phyloP scores from a whole-genome alignment of 1,284 basidiomycete species.

The Ceratobasidium sp. region DNA sequence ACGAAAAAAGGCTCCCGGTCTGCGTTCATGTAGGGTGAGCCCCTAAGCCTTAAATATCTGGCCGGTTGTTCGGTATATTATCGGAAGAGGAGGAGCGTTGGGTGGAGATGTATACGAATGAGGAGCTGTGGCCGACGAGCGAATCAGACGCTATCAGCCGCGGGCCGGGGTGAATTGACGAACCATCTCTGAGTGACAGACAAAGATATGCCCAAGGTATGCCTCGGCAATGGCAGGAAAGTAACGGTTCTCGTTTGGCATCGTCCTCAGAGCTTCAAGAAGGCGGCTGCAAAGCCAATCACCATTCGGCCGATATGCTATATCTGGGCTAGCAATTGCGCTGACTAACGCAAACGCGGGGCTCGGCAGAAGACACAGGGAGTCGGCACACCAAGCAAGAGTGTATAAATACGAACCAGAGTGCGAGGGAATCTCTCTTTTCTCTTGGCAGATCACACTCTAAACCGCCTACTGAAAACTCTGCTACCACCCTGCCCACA shows the following conservation, averaged over 20 bases:
- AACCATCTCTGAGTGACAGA: background rate
- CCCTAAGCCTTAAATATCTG: slow-evolving; percentile 37
- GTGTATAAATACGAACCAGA: slow-evolving; percentile 13
- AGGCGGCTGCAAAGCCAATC: slow-evolving; percentile 1
- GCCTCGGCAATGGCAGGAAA: slow-evolving; percentile 9
- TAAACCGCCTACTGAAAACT: background rate
- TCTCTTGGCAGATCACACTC: slow-evolving; percentile 19
- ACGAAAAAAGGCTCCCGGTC: background rate
- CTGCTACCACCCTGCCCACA: background rate
- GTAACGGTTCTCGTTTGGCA: background rate
- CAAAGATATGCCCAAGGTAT: background rate
- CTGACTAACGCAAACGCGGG: slow-evolving; percentile 32
- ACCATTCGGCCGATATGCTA: slow-evolving; percentile 23
- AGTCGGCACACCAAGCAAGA: slow-evolving; percentile 2
- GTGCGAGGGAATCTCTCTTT: background rate
- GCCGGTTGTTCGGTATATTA: slow-evolving; percentile 25
- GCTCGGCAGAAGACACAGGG: slow-evolving; percentile 40
- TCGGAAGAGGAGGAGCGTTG: slow-evolving; percentile 16
- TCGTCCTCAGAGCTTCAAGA: background rate
- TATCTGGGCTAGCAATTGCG: slow-evolving; percentile 7
- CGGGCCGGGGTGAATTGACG: slow-evolving; percentile 26
- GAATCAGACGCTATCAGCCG: slow-evolving; percentile 11
- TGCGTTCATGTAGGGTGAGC: background rate
- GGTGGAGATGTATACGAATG: slow-evolving; percentile 44
- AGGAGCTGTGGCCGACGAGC: slow-evolving; percentile 39